phyloP scores from a whole-genome alignment of 768 basidiomycete genomes.

The Trichaptum fuscoviolaceum region DNA sequence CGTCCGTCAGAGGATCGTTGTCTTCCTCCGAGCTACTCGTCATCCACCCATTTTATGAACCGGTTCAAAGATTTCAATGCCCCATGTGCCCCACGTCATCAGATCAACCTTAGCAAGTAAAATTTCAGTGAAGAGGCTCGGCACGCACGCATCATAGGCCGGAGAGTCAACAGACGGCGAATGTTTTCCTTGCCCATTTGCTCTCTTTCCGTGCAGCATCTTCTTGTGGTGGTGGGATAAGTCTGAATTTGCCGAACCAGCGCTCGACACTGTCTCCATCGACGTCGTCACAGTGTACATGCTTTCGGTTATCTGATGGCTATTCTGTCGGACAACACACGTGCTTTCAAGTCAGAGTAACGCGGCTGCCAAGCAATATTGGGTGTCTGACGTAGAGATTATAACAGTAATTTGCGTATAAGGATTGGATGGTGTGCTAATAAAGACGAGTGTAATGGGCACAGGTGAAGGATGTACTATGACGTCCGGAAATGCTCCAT shows the following conservation, averaged over 20 bases:
- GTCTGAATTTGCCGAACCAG: slow-evolving; percentile 10
- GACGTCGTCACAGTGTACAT: not conserved
- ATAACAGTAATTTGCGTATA: too few species aligned
- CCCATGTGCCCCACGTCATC: slow-evolving; percentile 1
- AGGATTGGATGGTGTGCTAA: too few species aligned
- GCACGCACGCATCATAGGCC: slow-evolving; percentile 62
- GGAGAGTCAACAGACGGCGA: slow-evolving; percentile 61
- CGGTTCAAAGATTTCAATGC: not conserved
- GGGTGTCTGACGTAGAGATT: not conserved
- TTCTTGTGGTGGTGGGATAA: slow-evolving; percentile 26
- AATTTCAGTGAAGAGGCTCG: not conserved
- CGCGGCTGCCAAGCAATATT: not conserved
- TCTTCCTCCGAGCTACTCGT: slow-evolving; percentile 72
- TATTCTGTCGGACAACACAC: not conserved
- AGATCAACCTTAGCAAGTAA: not conserved
- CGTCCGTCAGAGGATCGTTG: slow-evolving; percentile 83
- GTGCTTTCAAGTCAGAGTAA: not conserved
- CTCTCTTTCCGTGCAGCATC: slow-evolving; percentile 44
- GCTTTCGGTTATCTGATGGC: not conserved
- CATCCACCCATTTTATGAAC: slow-evolving; percentile 18
- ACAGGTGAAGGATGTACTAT: not conserved
- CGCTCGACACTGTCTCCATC: not conserved
- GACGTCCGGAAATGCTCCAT: not conserved
- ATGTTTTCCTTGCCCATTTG: slow-evolving; percentile 54
- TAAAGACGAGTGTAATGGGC: not conserved